Evolutionary conservation across 2,329 filamentous ascomycete species (phyloP).

Genomic region (Boeremia exigua): DNA sequence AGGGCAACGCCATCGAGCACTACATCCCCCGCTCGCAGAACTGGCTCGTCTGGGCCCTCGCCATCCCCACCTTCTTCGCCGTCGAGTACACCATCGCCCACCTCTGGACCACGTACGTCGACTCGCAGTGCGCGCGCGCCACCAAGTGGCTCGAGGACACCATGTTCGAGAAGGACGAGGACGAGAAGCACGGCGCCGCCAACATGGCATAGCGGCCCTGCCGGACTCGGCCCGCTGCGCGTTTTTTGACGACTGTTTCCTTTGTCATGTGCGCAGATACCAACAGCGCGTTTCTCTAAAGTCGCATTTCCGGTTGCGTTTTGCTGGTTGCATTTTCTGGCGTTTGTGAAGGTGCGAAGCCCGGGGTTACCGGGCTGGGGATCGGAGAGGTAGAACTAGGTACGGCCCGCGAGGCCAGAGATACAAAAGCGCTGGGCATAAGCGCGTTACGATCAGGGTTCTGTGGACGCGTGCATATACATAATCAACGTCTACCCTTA

Average conservation of each 20-base stretch:
- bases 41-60: constrained; percentile 48
- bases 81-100: constrained; percentile 57
- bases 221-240: constrained; percentile 5
- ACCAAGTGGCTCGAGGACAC: constrained; percentile 57
- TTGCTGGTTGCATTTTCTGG: constrained; percentile 12
- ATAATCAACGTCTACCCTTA: too few species aligned
- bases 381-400: too few species aligned
- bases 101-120: constrained; percentile 60
- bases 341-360: background rate
- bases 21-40: constrained; percentile 52
- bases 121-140: constrained; percentile 56
- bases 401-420: too few species aligned
- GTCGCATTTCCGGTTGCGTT: background rate
- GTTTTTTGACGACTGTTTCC: constrained; percentile 13
- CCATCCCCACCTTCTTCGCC: constrained; percentile 55
- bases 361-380: too few species aligned
- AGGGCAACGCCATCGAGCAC: constrained; percentile 47
- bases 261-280: constrained; percentile 20
- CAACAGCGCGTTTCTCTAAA: background rate
- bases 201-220: constrained; percentile 29
- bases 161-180: constrained; percentile 55
- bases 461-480: too few species aligned
- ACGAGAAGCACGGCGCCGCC: constrained; percentile 42
- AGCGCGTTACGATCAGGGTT: too few species aligned
- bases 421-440: too few species aligned